These are phyloP conservation scores for Sugiyamaella sp. DNA, from an alignment of 1,139 yeast species.

Conservation along the genomic window DNA sequence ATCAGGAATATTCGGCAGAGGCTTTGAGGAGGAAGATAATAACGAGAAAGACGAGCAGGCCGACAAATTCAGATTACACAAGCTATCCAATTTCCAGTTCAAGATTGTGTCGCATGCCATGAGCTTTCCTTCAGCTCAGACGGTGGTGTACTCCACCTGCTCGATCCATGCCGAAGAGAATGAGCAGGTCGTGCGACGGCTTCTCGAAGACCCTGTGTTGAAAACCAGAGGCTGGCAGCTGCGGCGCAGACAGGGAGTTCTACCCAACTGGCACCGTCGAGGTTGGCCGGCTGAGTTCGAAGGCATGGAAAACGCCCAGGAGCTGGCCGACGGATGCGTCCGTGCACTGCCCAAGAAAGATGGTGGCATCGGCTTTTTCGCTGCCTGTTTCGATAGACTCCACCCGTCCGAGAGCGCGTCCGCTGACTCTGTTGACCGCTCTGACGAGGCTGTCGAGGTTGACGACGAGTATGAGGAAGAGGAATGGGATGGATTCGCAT, in stretches of 20 bases:
- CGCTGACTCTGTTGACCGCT: background rate
- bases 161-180: constrained; percentile 93
- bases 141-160: constrained; percentile 94
- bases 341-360: constrained; percentile 83
- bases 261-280: constrained; percentile 84
- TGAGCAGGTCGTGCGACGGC: constrained; percentile 82
- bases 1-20: constrained; percentile 93
- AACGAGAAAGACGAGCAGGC: constrained; percentile 41
- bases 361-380: constrained; percentile 97
- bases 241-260: constrained; percentile 61
- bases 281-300: constrained; percentile 73
- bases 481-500: constrained; percentile 41
- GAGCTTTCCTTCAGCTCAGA: constrained; percentile 70
- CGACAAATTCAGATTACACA: constrained; percentile 60
- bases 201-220: constrained; percentile 65
- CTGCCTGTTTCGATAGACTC: constrained; percentile 68
- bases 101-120: constrained; percentile 88
- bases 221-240: constrained; percentile 73
- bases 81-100: constrained; percentile 82
- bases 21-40: constrained; percentile 50
- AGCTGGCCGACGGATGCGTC: constrained; percentile 81
- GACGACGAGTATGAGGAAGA: constrained; percentile 17
- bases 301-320: constrained; percentile 51
- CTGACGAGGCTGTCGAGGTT: constrained; percentile 17
- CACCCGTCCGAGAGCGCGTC: background rate